Base-by-base conservation (phyloP, 2,329 filamentous ascomycete species). In the Aspergillus sp. region DNA sequence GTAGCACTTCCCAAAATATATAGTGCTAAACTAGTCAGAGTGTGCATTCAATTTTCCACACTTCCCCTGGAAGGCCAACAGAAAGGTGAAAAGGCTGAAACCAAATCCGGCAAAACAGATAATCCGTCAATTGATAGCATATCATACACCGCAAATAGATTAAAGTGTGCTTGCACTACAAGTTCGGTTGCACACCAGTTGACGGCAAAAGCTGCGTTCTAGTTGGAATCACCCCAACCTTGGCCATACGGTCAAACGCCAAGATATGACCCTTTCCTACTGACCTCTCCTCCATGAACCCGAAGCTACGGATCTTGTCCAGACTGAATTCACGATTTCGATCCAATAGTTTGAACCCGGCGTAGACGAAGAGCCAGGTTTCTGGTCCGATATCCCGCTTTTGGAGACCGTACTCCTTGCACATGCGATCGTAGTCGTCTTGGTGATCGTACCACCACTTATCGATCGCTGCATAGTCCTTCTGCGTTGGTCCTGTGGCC, bases 251-350 rank as follows among this genome's bases (percentile, higher is more conserved):
- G 4, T 59, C 60, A 58, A 65, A 62, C 1, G 57, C 62, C 2
- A 36, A 19, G 8, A 55, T 54, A 64, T 70, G 62, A 2, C 68
- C 65, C 11, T 65, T 36, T 1, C 42, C 65, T 42, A 65, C 62
- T 2, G 65, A 60, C 25, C 55, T 53, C 50, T 68, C 64, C 55
- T 70, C 68, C 7, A 41, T 66, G 54, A 70, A 70, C 1, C 67
- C 66, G 3, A 68, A 30, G 21, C 48, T 59, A n/a, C 68, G 61
- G 36, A 68, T 66, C 61, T 68, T 69, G 21, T 67, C 67, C 30
- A 70, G 50, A 27, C 62, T 65, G 52, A 69, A 17, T 25, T 68
- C 66, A 0, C 67, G 63, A 30, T 68, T 58, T n/a, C 62, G 58
- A 6, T 59, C 61, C 13, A 70, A 38, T 23, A 68, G 30, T 3